These are phyloP conservation scores for Striga hermonthica DNA, from an alignment of 305 asterid genomes.

Conservation along the genomic window DNA sequence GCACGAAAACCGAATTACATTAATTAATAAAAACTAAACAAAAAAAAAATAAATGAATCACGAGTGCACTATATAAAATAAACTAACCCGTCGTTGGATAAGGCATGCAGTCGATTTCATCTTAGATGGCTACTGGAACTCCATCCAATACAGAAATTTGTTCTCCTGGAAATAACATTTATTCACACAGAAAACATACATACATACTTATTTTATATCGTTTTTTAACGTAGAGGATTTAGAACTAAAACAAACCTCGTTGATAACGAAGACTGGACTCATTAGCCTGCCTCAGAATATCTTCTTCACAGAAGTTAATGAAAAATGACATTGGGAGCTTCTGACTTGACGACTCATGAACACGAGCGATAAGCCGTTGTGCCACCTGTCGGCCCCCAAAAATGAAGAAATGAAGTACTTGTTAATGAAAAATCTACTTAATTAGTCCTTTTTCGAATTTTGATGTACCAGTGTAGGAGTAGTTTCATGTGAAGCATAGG, in stretches of 20 bases:
- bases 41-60: not conserved
- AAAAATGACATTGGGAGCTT: constrained; percentile 68
- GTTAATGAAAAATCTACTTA: not conserved
- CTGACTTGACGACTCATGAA: constrained; percentile 49
- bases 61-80: too few species aligned
- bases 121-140: constrained; percentile 77
- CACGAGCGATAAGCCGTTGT: constrained; percentile 47
- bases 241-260: constrained; percentile 40
- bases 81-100: constrained; percentile 82
- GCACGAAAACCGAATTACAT: not conserved
- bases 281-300: constrained; percentile 71
- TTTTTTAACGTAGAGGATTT: too few species aligned
- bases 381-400: constrained; percentile 51
- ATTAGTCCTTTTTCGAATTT: not conserved
- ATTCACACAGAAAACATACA: too few species aligned
- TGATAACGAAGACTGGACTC: constrained; percentile 68
- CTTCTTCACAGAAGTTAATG: constrained; percentile 46
- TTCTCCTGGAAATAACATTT: constrained; percentile 45
- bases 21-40: too few species aligned
- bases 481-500: constrained; percentile 49
- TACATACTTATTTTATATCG: too few species aligned
- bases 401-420: not conserved
- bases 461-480: constrained; percentile 61
- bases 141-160: constrained; percentile 78
- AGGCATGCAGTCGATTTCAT: constrained; percentile 87